These are phyloP conservation scores for Rhizopus microsporus DNA, from an alignment of 371 early-diverging fungal species.

Conservation along the genomic window DNA sequence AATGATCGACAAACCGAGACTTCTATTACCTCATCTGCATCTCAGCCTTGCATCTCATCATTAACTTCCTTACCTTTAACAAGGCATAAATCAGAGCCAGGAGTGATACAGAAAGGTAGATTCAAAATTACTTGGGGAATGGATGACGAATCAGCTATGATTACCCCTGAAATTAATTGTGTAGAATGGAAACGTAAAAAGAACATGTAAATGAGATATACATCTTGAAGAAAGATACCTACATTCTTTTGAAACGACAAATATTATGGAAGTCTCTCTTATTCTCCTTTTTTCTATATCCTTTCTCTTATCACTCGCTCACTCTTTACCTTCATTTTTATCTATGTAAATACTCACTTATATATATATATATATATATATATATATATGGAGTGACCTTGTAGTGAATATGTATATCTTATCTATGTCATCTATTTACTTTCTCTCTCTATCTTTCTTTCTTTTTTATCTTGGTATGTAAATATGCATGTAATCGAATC, in stretches of 20 bases:
- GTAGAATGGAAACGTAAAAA: constrained; percentile 34
- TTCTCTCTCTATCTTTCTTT: background rate
- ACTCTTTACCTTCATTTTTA: background rate
- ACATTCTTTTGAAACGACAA: constrained; percentile 1
- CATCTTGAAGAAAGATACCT: background rate
- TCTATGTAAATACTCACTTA: background rate
- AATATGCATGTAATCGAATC: background rate
- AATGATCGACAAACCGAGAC: background rate
- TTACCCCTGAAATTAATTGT: constrained; percentile 8
- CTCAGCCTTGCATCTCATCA: constrained; percentile 6
- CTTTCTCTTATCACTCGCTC: background rate
- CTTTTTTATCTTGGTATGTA: background rate
- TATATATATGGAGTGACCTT: background rate
- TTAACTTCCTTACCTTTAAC: constrained; percentile 10
- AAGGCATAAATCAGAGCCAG: constrained; percentile 14
- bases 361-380: no score
- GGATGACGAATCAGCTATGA: constrained; percentile 14
- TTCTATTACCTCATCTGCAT: background rate
- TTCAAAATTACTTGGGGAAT: constrained; percentile 46
- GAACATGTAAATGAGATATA: background rate
- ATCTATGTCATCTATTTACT: background rate
- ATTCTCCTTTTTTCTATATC: no score
- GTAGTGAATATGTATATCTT: background rate
- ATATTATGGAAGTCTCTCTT: background rate
- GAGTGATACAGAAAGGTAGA: constrained; percentile 40